phyloP scores from a whole-genome alignment of 1,284 basidiomycete genomes.

The Sanghuangporus weigelae region DNA sequence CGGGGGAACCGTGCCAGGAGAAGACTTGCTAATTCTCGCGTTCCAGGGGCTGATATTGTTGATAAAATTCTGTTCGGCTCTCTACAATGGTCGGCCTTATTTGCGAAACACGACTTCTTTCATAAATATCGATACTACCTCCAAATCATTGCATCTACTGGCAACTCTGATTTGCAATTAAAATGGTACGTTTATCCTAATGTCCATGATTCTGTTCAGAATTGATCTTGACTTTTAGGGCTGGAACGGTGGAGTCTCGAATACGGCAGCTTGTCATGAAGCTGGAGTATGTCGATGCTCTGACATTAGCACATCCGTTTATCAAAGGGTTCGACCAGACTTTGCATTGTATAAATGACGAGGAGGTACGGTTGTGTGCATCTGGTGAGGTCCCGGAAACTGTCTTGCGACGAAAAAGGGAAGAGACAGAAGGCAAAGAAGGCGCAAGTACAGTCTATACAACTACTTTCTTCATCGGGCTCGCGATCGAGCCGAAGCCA shows the following conservation, averaged over 20 bases:
- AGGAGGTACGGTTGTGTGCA: constrained; percentile 87
- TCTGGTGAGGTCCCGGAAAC: constrained; percentile 79
- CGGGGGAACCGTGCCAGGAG: too few relatives aligned
- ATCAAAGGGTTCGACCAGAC: constrained; percentile 91
- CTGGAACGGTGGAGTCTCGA: constrained; percentile 95
- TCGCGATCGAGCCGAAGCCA: constrained; percentile 88
- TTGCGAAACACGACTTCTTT: constrained; percentile 95
- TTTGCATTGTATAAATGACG: constrained; percentile 78
- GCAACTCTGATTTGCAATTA: constrained; percentile 79
- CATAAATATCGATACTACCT: constrained; percentile 96
- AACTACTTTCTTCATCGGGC: constrained; percentile 95
- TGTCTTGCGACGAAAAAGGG: constrained; percentile 68
- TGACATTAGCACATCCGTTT: constrained; percentile 92
- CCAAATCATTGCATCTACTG: constrained; percentile 93
- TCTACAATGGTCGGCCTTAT: constrained; percentile 89
- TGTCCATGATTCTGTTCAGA: constrained; percentile 6
- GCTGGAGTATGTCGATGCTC: constrained; percentile 90
- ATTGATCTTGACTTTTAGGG: constrained; percentile 41
- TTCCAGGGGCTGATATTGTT: constrained; percentile 82
- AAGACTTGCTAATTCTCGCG: constrained; percentile 1
- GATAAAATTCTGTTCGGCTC: constrained; percentile 86
- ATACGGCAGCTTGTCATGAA: constrained; percentile 96
- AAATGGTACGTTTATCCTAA: constrained; percentile 71
- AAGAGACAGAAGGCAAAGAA: constrained; percentile 77
- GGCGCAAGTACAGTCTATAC: constrained; percentile 80